These are phyloP conservation scores for Barnettozyma hawaiiensis DNA, from an alignment of 1,139 yeast genomes.

Conservation along the genomic window DNA sequence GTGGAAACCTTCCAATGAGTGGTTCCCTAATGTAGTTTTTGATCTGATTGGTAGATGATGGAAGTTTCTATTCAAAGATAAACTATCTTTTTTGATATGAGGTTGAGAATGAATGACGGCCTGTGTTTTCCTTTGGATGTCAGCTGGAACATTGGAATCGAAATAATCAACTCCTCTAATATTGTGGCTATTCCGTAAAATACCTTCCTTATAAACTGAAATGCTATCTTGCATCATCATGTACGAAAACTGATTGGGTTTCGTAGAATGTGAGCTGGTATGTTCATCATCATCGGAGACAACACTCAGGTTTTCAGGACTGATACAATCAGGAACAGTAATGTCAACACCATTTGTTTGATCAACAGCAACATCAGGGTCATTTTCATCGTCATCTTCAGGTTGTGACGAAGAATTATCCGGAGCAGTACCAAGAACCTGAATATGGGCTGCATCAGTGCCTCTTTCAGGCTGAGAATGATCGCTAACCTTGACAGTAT, in stretches of 20 bases:
- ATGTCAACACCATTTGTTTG: background rate
- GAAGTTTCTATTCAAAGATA: background rate
- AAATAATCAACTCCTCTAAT: background rate
- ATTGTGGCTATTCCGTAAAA: background rate
- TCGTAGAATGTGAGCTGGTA: constrained; percentile 2
- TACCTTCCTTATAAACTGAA: constrained; percentile 16
- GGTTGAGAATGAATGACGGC: background rate
- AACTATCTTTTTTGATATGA: background rate
- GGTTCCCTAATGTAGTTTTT: background rate
- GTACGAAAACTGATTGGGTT: constrained; percentile 5
- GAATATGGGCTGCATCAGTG: constrained; percentile 15
- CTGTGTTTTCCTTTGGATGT: background rate
- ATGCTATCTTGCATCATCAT: constrained; percentile 20
- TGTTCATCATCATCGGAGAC: constrained; percentile 24
- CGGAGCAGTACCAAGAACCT: constrained; percentile 24
- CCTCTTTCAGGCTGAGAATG: background rate
- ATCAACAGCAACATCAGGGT: too few species aligned
- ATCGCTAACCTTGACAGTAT: background rate
- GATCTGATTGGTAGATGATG: background rate
- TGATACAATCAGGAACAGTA: background rate
- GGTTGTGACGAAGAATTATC: constrained; percentile 10
- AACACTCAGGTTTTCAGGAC: constrained; percentile 6
- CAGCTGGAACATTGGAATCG: background rate
- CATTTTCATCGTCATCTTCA: background rate
- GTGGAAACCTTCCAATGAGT: background rate